phyloP scores from a whole-genome alignment of 169 alveolate species.

The Besnoitia besnoiti region DNA sequence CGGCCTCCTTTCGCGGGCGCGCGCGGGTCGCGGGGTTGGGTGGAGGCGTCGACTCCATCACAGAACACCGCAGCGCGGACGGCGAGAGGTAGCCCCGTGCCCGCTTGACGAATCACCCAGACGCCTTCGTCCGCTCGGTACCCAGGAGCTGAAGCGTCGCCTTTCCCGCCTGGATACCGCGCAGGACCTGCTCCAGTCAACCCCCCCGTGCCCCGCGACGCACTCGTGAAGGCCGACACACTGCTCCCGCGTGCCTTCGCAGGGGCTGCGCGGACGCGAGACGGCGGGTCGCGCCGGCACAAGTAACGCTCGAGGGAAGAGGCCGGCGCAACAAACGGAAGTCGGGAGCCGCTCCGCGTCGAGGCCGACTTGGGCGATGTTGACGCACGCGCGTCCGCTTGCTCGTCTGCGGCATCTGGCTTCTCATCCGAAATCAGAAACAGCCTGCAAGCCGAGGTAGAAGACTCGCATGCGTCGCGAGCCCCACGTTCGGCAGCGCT shows the following conservation, averaged over 20 bases:
- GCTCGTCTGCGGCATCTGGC: not conserved
- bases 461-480: not conserved
- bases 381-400: not conserved
- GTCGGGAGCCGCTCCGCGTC: not conserved
- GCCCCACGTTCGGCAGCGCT: not conserved
- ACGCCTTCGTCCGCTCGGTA: not conserved
- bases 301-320: not conserved
- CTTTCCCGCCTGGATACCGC: not conserved
- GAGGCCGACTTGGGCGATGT: not conserved
- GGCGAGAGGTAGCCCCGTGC: not conserved
- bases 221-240: not conserved
- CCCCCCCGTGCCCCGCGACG: not conserved
- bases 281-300: constrained; percentile 30
- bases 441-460: not conserved
- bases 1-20: too few relatives aligned
- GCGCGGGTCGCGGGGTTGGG: too few relatives aligned
- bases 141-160: not conserved
- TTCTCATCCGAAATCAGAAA: not conserved
- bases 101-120: not conserved
- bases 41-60: not conserved
- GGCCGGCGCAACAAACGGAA: not conserved
- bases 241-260: not conserved
- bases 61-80: constrained; percentile 8
- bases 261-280: not conserved
- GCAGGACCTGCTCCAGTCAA: not conserved